Percentiles rank a stretch among this genome's conserved stretches.
These are phyloP conservation scores for Dothistroma septosporum DNA, from an alignment of 2,329 filamentous ascomycete species.

Conservation along the genomic window DNA sequence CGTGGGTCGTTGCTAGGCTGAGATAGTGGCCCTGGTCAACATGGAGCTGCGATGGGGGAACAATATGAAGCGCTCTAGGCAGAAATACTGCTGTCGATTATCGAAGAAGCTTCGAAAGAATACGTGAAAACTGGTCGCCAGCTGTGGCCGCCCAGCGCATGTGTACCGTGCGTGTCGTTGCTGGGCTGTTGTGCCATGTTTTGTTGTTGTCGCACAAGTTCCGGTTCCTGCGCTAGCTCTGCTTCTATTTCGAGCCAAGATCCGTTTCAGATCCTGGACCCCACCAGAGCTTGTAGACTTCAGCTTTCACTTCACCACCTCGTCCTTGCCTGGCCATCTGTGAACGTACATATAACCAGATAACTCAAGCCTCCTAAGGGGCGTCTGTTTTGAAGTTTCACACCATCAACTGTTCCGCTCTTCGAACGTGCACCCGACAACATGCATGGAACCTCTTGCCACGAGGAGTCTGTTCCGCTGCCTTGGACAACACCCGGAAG, in stretches of 20 bases:
- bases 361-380: too few relatives aligned
- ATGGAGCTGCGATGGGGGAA: not conserved
- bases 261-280: not conserved
- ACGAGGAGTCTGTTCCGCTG: too few relatives aligned
- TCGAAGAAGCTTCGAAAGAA: not conserved
- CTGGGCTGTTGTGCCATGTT: not conserved
- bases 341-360: too few relatives aligned
- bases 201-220: not conserved
- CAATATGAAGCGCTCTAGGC: not conserved
- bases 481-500: too few relatives aligned
- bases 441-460: too few relatives aligned
- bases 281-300: too few relatives aligned
- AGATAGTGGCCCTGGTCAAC: not conserved
- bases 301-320: too few relatives aligned
- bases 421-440: too few relatives aligned
- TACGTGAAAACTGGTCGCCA: not conserved
- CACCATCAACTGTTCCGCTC: too few relatives aligned
- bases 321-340: too few relatives aligned
- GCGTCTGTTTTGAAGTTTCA: too few relatives aligned
- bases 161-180: not conserved
- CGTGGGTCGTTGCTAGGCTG: slow-evolving; percentile 11
- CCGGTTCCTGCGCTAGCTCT: not conserved
- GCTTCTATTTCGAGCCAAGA: not conserved
- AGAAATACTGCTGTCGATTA: not conserved
- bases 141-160: not conserved